A percentile compares a stretch with the other conserved stretches of the same genome.
These are phyloP conservation scores for Alternaria arbusti DNA, from an alignment of 2,329 filamentous ascomycete species.

Conservation along the genomic window DNA sequence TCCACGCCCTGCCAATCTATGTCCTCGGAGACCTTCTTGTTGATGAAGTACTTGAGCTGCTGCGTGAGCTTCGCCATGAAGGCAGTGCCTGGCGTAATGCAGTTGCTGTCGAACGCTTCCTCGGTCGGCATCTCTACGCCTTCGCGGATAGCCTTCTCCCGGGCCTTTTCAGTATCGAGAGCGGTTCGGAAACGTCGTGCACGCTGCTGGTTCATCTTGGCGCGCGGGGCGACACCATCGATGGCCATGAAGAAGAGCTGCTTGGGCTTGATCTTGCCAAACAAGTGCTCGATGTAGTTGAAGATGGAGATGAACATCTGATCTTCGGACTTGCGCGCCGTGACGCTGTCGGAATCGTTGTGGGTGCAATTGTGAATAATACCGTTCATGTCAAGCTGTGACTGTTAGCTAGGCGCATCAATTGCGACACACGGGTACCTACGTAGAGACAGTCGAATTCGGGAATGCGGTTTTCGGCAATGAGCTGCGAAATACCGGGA, in stretches of 20 bases:
- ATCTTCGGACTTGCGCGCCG: conserved; percentile 92
- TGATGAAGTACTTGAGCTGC: conserved; percentile 97
- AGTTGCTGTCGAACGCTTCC: conserved; percentile 97
- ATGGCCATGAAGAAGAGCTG: conserved; percentile 99
- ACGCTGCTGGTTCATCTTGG: conserved; percentile 99
- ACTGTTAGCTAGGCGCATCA: conserved; percentile 20
- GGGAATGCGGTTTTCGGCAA: conserved; percentile 97
- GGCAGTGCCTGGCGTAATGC: conserved; percentile 94
- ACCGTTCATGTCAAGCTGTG: conserved; percentile 91
- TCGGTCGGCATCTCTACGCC: conserved; percentile 94
- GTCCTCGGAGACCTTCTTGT: conserved; percentile 97
- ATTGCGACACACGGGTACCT: conserved; percentile 34
- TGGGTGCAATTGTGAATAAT: conserved; percentile 99
- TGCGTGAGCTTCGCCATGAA: conserved; percentile 97
- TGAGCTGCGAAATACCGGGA: conserved; percentile 96
- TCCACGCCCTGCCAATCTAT: conserved; percentile 97
- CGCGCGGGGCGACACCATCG: conserved; percentile 93
- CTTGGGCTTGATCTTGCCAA: conserved; percentile 98
- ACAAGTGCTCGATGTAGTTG: conserved; percentile 99
- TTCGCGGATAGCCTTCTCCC: conserved; percentile 88
- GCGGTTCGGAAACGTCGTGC: conserved; percentile 94
- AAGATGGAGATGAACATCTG: conserved; percentile 99
- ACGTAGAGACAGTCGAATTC: conserved; percentile 98
- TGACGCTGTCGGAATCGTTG: conserved; percentile 90
- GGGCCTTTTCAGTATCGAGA: conserved; percentile 84